phyloP scores from a whole-genome alignment of 1,284 basidiomycete genomes.

The Filobasidium uniguttulatum region DNA sequence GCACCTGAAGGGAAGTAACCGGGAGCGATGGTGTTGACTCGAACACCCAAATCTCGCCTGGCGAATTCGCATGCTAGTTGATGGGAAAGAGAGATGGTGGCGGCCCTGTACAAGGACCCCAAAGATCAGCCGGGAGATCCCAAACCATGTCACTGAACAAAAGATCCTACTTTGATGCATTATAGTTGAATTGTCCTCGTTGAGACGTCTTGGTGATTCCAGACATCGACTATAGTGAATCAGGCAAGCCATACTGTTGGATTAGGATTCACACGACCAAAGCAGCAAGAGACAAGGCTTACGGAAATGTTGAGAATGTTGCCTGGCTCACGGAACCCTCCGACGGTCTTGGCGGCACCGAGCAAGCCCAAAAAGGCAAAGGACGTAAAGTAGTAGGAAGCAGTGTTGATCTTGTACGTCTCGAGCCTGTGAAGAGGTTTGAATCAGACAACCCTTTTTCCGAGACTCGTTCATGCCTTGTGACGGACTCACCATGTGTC shows the following conservation, averaged over 20 bases:
- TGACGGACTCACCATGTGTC: constrained; percentile 24
- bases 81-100: constrained; percentile 24
- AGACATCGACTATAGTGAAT: constrained; percentile 15
- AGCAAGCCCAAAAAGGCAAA: constrained; percentile 36
- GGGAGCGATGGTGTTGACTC: constrained; percentile 28
- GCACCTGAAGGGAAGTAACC: constrained; percentile 33
- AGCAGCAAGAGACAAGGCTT: constrained; percentile 4
- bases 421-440: constrained; percentile 16
- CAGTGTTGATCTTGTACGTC: constrained; percentile 31
- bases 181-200: constrained; percentile 34
- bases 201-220: constrained; percentile 29
- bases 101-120: constrained; percentile 20
- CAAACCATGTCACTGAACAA: background rate
- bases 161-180: constrained; percentile 24
- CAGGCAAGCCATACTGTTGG: no score
- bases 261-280: background rate
- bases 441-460: background rate
- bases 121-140: background rate
- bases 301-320: constrained; percentile 32
- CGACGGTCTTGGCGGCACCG: constrained; percentile 25
- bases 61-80: constrained; percentile 30
- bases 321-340: constrained; percentile 25
- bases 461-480: background rate
- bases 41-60: constrained; percentile 22
- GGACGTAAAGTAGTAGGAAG: constrained; percentile 33